A percentile compares a stretch with the other conserved stretches of the same genome.
phyloP scores from a whole-genome alignment of 2,329 filamentous ascomycete species.

The Talaromyces sp. region DNA sequence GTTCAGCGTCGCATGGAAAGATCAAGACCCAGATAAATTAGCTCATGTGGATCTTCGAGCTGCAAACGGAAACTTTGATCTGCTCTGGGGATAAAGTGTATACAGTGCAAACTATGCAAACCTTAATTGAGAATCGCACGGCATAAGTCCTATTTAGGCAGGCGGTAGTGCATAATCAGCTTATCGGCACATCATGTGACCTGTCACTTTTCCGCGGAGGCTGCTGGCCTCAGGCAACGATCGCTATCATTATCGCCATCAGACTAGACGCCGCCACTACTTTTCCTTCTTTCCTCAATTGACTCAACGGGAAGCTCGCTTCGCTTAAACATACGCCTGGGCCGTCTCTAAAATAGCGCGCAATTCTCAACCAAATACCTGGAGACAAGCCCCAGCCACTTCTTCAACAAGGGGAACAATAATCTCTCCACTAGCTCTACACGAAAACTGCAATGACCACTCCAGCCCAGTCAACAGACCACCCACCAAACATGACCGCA shows the following conservation, averaged over 20 bases:
- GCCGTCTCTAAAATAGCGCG: not conserved
- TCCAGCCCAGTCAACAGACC: slow-evolving; percentile 2
- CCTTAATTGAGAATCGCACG: too few species aligned
- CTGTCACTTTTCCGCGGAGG: slow-evolving; percentile 16
- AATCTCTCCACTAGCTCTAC: not conserved
- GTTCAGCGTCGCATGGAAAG: slow-evolving; percentile 19
- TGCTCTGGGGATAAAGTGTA: too few species aligned
- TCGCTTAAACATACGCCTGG: not conserved
- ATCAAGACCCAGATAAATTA: not conserved
- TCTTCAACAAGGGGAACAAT: not conserved
- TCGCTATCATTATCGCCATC: not conserved
- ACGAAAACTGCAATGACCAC: slow-evolving; percentile 21
- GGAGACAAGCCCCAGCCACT: not conserved
- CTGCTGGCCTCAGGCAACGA: slow-evolving; percentile 20
- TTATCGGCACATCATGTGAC: slow-evolving; percentile 7
- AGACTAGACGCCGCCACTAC: too few species aligned
- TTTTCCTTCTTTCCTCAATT: slow-evolving; percentile 6
- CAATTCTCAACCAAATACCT: not conserved
- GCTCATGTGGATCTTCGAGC: not conserved
- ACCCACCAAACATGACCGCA: slow-evolving; percentile 54
- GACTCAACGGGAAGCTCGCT: not conserved
- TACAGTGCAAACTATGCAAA: too few species aligned
- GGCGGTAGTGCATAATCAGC: not conserved
- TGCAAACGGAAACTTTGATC: not conserved
- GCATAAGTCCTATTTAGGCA: not conserved